Base-by-base conservation (phyloP, 257 asterid species). In the Pogostemon cablin region DNA sequence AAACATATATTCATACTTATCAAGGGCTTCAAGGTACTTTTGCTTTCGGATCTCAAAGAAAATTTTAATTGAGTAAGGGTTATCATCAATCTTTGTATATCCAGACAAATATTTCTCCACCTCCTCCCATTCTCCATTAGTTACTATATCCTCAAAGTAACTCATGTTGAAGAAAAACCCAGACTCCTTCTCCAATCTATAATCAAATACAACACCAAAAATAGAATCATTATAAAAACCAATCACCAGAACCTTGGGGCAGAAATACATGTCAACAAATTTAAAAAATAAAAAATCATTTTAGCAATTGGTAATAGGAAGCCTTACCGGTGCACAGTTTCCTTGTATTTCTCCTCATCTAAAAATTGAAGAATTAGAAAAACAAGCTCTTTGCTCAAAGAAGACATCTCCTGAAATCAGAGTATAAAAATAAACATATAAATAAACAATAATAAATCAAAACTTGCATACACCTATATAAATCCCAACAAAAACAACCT, bases 101-200 rank as follows among this genome's bases (percentile, higher is more conserved):
- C 93, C 90, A 6, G 81, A 65, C 52, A 89, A 61, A 55, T 89
- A 89, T 68, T 83, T 83, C 20, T 85, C 93, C 58, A 78, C 85
- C 47, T 83, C 85, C 2, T 83, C 88, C 89, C 89, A 83, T 37
- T 88, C 88, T 10, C 91, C 96, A 59, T 81, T 80, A 34, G 76
- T 71, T 71, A 84, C 85, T 4, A 72, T 48, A 2, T 86, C 86
- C 79, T 88, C 90, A 58, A 88, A 79, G 62, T 88, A 80, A 72
- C 76, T 82, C 82, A 86, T 72, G 75, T 82, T 83, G 81, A 88
- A 88, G 86, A 73, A 86, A 42, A 81, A 70, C 12, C 92, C 86
- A 0, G 90, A 88, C 47, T 88, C 95, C 77, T 81, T 83, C 88
- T 88, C 95, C 85, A 84, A 71, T 20, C 95, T 86, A 71, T 59